Base-by-base conservation (phyloP, 371 early-diverging fungal genomes). In the Batkoa obscura region DNA sequence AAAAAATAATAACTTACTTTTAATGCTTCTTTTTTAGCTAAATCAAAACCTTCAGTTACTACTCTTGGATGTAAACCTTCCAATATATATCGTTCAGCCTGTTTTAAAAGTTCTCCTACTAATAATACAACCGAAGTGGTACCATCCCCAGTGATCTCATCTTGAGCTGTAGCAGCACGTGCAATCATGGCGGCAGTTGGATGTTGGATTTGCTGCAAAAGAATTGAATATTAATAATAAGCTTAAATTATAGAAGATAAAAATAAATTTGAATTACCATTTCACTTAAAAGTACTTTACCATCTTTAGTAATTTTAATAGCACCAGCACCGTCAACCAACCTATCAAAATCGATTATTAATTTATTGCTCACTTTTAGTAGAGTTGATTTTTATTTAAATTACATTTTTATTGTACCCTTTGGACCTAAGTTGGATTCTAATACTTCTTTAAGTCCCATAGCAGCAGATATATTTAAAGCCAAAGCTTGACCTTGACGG, bases 121-220 rank as follows among this genome's bases (percentile, higher is more conserved):
- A 98, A 68, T 56, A 99, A 72, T 34, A 99, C 94, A 64, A 95
- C 88, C 0, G 96, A 86, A 12, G 98, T 95, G 6, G 98, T 97
- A 50, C 99, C 99, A 64, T 99, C 99, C 55, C 99, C 99, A 39
- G 93, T 92, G 51, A 96, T 84, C 61, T 94, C 93, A 69, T 97
- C 97, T 72, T 98, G 95, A 35, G 98, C 98, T 38, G 90, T 89
- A 8, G 99, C 98, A 36, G 98, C 92, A 55, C 96, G 86, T 33
- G 99, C 99, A 64, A 99, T 95, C 88, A 99, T 93, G 56, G 92
- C 87, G 43, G 99, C 96, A 4, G 98, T 99, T 30, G 99, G 99
- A 73, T 99, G 94, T 78, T 95, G 94, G 70, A 99, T 97, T 91
- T 97, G 96, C 90, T 90, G 65, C 43, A 41, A 5, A 12, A 39